Evolutionary conservation across 179 eudicot genomes (phyloP).

Genomic region (Actinidia polygama): DNA sequence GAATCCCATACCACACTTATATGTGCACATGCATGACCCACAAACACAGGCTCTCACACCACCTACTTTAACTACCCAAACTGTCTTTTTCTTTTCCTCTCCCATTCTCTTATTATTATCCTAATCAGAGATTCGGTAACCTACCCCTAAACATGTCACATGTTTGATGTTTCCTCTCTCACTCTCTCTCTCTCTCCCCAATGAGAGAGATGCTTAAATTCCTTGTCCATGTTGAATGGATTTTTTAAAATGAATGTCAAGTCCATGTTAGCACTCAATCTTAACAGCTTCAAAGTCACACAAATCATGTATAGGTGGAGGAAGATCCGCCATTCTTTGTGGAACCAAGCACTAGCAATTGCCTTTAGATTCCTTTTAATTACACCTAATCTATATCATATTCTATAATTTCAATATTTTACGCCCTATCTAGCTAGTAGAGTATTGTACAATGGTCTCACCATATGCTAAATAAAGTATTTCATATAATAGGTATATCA

Average conservation of each 20-base stretch:
- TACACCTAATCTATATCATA: no score
- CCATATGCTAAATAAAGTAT: no score
- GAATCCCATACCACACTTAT: no score
- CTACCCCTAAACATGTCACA: conserved; percentile 66
- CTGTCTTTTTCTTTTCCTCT: not conserved
- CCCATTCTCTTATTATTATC: not conserved
- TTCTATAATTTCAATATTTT: no score
- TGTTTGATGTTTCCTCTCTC: conserved; percentile 24
- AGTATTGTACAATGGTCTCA: no score
- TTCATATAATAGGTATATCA: no score
- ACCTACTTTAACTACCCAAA: conserved; percentile 31
- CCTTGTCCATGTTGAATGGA: not conserved
- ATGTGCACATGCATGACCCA: no score
- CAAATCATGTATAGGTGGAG: conserved; percentile 30
- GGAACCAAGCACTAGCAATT: conserved; percentile 20
- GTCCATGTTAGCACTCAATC: conserved; percentile 6
- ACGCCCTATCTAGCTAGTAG: no score
- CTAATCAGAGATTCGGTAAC: conserved; percentile 35
- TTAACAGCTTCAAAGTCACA: conserved; percentile 1
- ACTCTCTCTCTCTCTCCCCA: conserved; percentile 17
- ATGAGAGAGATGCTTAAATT: conserved; percentile 18
- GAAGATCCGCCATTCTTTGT: conserved; percentile 34
- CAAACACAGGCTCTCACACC: not conserved
- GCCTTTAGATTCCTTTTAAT: not conserved
- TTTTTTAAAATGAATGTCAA: not conserved